Base-by-base conservation (phyloP, 2,329 filamentous ascomycete genomes). In the Aspergillus sp. region DNA sequence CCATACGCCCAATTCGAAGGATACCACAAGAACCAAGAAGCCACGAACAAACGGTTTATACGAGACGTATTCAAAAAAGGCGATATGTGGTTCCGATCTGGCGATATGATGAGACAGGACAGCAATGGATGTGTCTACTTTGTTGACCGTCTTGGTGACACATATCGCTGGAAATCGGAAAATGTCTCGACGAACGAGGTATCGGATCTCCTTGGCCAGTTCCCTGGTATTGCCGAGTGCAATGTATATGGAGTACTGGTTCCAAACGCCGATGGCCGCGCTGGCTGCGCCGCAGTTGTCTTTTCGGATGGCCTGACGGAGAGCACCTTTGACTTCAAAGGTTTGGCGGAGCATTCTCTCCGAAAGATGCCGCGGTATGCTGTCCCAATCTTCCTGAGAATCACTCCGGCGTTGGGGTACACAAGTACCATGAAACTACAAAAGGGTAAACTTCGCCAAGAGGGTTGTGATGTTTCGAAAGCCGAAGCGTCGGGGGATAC, bases 151-250 rank as follows among this genome's bases (percentile, higher is more conserved):
- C 43, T 52, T 13, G 49, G 49, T 10, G 49, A 52, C 38, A 52
- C 49, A 9, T 52, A 46, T 34, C 49, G 49, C 4, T 52, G 49
- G 49, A 52, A 52, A 21, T 34, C 31, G 3, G 49, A 52, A 44
- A 52, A 52, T 47, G 49, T 52, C 13, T 52, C 49, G 2, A 52
- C 49, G 2, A 47, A 40, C 20, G 49, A 52, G 25, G 49, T 52
- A 6, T 36, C 43, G 14, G 43, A 47, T 17, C 17, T 42, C 2
- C 7, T 52, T 2, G 43, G 32, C 3, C 32, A 29, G 14, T 45
- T 40, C 14, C 32, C 49, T n/a, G 49, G 41, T 4, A 40, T 52
- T 19, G 20, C 21, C 6, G 41, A 46, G 23, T 44, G 42, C 20
- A 52, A 52, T 25, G 49, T 52, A 5, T 52, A 52, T 23, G 49